These are phyloP conservation scores for Xylariaceae sp. DNA, from an alignment of 2,329 filamentous ascomycete genomes.

Conservation along the genomic window DNA sequence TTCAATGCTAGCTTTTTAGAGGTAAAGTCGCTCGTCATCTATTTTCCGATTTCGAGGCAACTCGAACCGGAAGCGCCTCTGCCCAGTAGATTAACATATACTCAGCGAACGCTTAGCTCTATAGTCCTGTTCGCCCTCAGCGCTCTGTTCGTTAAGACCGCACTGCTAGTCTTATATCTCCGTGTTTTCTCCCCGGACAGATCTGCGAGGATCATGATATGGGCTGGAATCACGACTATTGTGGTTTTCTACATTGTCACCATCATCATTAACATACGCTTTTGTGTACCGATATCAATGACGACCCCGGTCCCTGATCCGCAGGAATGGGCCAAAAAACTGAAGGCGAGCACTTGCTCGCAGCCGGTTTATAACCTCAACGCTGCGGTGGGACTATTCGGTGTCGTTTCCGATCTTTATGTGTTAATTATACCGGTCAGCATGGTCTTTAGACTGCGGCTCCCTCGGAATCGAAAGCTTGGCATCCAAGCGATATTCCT, in stretches of 20 bases:
- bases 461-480: constrained; percentile 25
- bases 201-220: constrained; percentile 25
- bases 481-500: constrained; percentile 32
- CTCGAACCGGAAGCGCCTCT: neutral
- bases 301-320: constrained; percentile 9
- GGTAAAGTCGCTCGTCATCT: constrained; percentile 10
- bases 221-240: constrained; percentile 27
- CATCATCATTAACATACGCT: constrained; percentile 24
- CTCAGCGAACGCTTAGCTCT: constrained; percentile 24
- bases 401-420: constrained; percentile 33
- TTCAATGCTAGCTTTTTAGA: constrained; percentile 20
- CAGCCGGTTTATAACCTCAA: constrained; percentile 30
- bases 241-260: constrained; percentile 24
- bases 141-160: constrained; percentile 30
- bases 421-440: constrained; percentile 30
- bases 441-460: constrained; percentile 26
- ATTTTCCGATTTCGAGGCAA: neutral
- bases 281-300: constrained; percentile 26
- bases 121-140: constrained; percentile 27
- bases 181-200: constrained; percentile 30
- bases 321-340: constrained; percentile 20
- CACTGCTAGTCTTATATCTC: constrained; percentile 32
- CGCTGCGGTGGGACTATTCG: constrained; percentile 26
- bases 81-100: neutral
- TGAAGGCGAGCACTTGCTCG: constrained; percentile 23